Base-by-base conservation (phyloP, 805 yeast species). In the Lachancea cidri region DNA sequence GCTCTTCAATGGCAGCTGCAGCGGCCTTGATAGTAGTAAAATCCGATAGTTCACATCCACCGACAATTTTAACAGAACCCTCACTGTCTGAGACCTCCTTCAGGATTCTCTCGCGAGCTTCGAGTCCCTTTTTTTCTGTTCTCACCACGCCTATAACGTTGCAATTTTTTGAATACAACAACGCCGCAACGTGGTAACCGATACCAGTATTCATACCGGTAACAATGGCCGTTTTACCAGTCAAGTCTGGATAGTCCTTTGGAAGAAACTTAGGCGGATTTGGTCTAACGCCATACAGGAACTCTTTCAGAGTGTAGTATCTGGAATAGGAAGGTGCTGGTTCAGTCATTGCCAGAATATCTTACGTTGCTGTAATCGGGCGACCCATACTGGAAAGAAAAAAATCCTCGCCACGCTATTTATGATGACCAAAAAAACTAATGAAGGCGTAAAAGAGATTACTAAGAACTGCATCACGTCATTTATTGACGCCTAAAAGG, bases 161-260 rank as follows among this genome's bases (percentile, higher is more conserved):
- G 52, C 67, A 65, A 39, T 66, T 57, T 43, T 61, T 66, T 9
- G 61, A 57, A 33, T 61, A 51, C 8, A 60, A 41, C 19, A 53
- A 33, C 30, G 49, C 55, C 46, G 29, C 63, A 50, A 47, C 52
- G 6, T 56, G 42, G 9, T 41, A 52, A n/a, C 65, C 65, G 36
- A 70, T 57, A 34, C 73, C 73, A 6, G 69, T 50, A 36, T 63
- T 67, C 17, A 61, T 60, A 38, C 73, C 73, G 5, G 73, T 68
- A 7, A 70, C 65, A 17, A 66, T 45, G 13, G 68, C 68, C n/a
- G 55, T 58, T 46, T 64, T 67, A 5, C 62, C 67, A 2, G 63
- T 54, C 35, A 69, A 48, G 38, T 61, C 60, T 13, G 73, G 73
- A 39, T 63, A 65, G 17, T 58, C 51, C 1, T 52, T 47, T 13